These are phyloP conservation scores for Trichoderma atrobrunneum DNA, from an alignment of 2,329 filamentous ascomycete genomes.

Conservation along the genomic window DNA sequence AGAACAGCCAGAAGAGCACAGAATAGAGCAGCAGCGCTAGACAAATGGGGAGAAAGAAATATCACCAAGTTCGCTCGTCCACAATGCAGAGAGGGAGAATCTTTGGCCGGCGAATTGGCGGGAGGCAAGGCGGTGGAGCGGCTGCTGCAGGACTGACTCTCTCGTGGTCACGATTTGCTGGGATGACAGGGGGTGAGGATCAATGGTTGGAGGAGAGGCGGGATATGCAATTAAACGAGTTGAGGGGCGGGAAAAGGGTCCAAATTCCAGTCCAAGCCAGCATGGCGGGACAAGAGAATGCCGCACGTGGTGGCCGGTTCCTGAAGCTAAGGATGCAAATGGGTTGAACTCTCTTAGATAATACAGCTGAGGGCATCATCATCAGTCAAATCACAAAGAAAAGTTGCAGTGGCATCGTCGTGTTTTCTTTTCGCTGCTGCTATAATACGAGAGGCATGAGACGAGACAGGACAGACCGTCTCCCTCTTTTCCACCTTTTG, in stretches of 20 bases:
- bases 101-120: constrained; percentile 13
- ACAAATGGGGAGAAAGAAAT: not conserved
- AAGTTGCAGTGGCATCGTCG: no score
- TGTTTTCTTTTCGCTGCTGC: not conserved
- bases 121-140: constrained; percentile 17
- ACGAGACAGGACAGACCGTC: not conserved
- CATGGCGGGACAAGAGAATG: not conserved
- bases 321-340: constrained; percentile 5
- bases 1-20: not conserved
- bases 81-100: not conserved
- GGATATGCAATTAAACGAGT: constrained; percentile 26
- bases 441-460: not conserved
- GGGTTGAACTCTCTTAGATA: not conserved
- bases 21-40: not conserved
- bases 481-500: not conserved
- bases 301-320: constrained; percentile 15
- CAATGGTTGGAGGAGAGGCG: not conserved
- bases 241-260: not conserved
- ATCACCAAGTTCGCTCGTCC: not conserved
- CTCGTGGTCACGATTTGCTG: not conserved
- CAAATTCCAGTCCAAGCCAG: not conserved
- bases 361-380: no score
- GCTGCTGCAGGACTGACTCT: constrained; percentile 5
- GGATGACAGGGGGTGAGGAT: not conserved
- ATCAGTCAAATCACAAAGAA: no score